Evolutionary conservation across 163 green algal genomes (phyloP).

Genomic region (Scenedesmus sp.): DNA sequence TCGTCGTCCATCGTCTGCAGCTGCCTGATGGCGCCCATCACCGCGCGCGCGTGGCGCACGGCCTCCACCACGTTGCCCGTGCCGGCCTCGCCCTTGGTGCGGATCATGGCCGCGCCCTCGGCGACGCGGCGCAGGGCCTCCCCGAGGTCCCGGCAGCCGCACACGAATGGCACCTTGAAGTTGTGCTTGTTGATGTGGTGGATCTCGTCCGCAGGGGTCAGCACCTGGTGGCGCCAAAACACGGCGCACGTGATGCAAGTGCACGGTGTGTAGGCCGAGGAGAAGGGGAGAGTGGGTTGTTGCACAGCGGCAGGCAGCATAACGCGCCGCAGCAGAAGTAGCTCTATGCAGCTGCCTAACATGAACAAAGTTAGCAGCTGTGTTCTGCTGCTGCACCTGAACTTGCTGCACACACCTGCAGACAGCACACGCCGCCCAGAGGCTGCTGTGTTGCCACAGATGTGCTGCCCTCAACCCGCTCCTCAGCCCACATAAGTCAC

Average conservation of each 20-base stretch:
- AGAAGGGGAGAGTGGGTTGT: background rate
- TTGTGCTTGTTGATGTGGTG: slow-evolving; percentile 99
- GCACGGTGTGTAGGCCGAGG: background rate
- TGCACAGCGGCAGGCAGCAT: background rate
- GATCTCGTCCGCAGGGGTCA: slow-evolving; percentile 99
- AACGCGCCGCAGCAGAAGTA: too few relatives aligned
- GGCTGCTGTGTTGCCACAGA: too few relatives aligned
- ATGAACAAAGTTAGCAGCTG: background rate
- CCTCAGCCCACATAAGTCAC: too few relatives aligned
- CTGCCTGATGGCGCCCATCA: slow-evolving; percentile 95
- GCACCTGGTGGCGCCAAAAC: slow-evolving; percentile 90
- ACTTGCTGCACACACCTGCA: background rate
- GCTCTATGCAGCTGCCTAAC: background rate
- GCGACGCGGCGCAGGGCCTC: slow-evolving; percentile 98
- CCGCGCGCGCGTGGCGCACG: slow-evolving; percentile 95
- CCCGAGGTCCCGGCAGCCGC: slow-evolving; percentile 99
- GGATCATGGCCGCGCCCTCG: slow-evolving; percentile 99
- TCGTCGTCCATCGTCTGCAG: slow-evolving; percentile 99
- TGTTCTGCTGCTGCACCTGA: background rate
- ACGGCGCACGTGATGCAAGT: background rate
- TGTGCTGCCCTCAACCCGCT: too few relatives aligned
- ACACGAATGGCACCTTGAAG: slow-evolving; percentile 99
- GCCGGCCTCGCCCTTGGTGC: slow-evolving; percentile 98
- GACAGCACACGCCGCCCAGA: background rate
- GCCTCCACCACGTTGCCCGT: slow-evolving; percentile 99